Conservation (phyloP, 176 grass and related monocot genomes). For the Tillandsia leiboldiana region DNA sequence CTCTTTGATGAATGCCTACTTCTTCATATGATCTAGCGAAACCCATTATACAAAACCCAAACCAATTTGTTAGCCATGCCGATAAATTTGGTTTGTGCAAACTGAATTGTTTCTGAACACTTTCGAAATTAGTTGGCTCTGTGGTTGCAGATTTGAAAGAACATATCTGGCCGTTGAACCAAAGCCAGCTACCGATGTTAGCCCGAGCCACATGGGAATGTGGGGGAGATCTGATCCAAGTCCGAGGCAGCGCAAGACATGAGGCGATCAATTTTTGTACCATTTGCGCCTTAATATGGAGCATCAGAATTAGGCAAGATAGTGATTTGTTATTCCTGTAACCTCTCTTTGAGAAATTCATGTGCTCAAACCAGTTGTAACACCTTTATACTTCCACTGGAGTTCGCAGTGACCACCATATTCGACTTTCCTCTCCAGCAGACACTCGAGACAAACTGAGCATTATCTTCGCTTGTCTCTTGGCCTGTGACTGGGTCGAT, state of each 20-base stretch:
- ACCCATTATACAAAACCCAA: neutral
- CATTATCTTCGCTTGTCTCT: constrained; percentile 67
- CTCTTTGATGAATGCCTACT: neutral
- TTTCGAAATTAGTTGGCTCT: too few species aligned
- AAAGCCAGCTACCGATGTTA: too few species aligned
- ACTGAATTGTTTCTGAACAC: too few species aligned
- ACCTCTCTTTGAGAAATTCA: neutral
- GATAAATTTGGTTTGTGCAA: neutral
- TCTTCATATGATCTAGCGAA: neutral
- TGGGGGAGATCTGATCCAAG: too few species aligned
- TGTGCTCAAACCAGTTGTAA: constrained; percentile 66
- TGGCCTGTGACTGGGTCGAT: constrained; percentile 78
- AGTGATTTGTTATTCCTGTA: neutral
- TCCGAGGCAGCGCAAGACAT: too few species aligned
- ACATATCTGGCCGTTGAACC: too few species aligned
- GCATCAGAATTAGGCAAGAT: neutral
- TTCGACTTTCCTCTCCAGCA: constrained; percentile 88
- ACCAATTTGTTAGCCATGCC: neutral
- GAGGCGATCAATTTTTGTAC: neutral
- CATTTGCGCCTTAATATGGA: neutral
- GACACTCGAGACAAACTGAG: constrained; percentile 86
- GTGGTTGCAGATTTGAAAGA: too few species aligned
- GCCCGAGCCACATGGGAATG: too few species aligned
- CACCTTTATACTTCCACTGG: constrained; percentile 90
- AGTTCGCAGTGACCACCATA: constrained; percentile 92